phyloP scores from a whole-genome alignment of 495 filamentous ascomycete genomes.

The Neurospora sp. region DNA sequence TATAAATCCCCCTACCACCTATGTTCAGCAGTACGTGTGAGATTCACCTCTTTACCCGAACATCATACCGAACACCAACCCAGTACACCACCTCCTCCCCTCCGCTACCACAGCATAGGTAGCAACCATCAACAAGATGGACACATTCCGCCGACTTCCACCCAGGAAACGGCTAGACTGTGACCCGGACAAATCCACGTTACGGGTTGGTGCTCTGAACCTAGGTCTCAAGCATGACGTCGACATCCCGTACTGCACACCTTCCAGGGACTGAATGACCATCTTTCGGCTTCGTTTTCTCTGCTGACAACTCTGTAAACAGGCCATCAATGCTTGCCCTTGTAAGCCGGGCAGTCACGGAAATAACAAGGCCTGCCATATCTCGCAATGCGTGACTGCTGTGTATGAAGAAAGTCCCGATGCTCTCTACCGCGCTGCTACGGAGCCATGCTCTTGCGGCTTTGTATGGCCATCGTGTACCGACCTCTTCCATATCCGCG shows the following conservation, averaged over 20 bases:
- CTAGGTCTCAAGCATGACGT: background rate
- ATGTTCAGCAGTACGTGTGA: background rate
- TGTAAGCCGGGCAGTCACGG: slow-evolving; percentile 10
- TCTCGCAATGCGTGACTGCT: slow-evolving; percentile 11
- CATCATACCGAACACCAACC: background rate
- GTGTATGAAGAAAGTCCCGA: slow-evolving; percentile 3
- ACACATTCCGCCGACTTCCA: background rate
- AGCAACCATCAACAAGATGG: background rate
- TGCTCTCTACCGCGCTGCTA: slow-evolving; percentile 3
- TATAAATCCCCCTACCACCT: background rate
- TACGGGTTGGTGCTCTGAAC: background rate
- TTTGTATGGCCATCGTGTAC: slow-evolving; percentile 16
- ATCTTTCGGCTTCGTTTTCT: background rate
- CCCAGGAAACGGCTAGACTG: background rate
- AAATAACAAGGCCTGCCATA: slow-evolving; percentile 20
- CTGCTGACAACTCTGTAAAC: background rate
- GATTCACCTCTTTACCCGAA: background rate
- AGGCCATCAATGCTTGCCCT: slow-evolving; percentile 12
- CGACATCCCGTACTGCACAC: background rate
- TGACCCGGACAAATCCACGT: background rate
- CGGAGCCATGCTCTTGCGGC: slow-evolving; percentile 13
- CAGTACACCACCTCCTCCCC: background rate
- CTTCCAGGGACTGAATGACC: background rate
- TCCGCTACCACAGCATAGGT: background rate
- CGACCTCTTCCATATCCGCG: slow-evolving; percentile 7